These are phyloP conservation scores for Sechiopsis laciniata DNA, from an alignment of 306 rosid genomes.

Conservation along the genomic window DNA sequence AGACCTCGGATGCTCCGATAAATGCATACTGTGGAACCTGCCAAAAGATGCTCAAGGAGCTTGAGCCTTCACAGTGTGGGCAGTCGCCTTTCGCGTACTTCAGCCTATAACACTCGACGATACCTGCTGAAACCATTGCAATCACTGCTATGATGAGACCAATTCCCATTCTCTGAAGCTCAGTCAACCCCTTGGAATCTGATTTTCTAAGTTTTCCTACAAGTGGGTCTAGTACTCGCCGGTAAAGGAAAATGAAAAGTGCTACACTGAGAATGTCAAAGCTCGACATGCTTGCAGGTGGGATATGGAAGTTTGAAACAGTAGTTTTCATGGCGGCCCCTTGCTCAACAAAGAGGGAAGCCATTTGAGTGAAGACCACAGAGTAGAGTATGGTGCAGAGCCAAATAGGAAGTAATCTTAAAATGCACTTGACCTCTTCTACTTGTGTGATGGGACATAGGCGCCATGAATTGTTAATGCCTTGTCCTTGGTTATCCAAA, in stretches of 20 bases:
- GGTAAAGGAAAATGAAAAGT: constrained; percentile 75
- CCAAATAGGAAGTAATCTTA: constrained; percentile 94
- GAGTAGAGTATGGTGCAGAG: constrained; percentile 97
- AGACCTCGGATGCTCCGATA: constrained; percentile 96
- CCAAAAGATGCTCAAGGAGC: constrained; percentile 92
- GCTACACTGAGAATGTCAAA: constrained; percentile 89
- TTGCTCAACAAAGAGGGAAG: constrained; percentile 97
- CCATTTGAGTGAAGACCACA: constrained; percentile 97
- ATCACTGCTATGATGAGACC: constrained; percentile 87
- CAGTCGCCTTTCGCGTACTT: constrained; percentile 66
- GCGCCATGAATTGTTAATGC: constrained; percentile 52
- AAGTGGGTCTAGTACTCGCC: constrained; percentile 73
- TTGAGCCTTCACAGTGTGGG: constrained; percentile 57
- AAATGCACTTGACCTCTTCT: constrained; percentile 92
- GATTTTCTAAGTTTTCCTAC: constrained; percentile 68
- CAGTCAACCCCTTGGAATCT: constrained; percentile 62
- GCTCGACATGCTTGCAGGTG: constrained; percentile 99
- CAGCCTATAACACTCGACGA: constrained; percentile 82
- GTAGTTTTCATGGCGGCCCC: constrained; percentile 96
- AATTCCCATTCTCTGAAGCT: constrained; percentile 96
- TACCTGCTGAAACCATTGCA: constrained; percentile 94
- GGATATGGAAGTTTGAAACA: constrained; percentile 61
- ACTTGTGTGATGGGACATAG: constrained; percentile 87
- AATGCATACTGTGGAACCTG: constrained; percentile 90
- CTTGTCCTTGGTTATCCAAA: constrained; percentile 39